Base-by-base conservation (phyloP, 1,139 yeast species). In the Zhuliangozyma parablackwelliae region DNA sequence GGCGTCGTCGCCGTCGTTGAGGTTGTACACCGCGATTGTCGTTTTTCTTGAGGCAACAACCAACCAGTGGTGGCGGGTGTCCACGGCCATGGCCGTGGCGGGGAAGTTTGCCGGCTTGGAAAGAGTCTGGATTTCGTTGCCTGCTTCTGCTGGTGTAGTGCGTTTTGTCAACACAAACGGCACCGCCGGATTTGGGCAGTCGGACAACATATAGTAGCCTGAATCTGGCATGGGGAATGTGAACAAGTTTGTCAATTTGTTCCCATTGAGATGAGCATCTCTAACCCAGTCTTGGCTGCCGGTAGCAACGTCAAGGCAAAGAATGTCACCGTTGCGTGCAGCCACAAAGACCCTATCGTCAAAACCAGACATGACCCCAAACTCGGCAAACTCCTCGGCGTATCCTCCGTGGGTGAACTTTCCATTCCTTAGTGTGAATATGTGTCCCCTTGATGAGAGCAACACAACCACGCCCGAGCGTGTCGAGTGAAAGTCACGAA, bases 31-130 rank as follows among this genome's bases (percentile, higher is more conserved):
- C 6, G 81, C 78, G 8, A 87, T 34, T 1, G 87, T 75, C 10
- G 88, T 86, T 50, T 73, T 78, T 40, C 95, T 65, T 2, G 94
- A 85, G 0, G 95, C 95, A 25, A 88, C 57, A 21, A 85, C 53
- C 6, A 85, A 50, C 57, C 69, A 63, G 20, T 60, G 51, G 29
- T 61, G 63, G 0, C 44, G 46, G 2, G 54, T 43, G 43, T 75
- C 77, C 33, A 70, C 61, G 12, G 61, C 67, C 37, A 81, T 56
- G 12, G 80, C 72, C 0, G 92, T 80, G 1, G 86, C 69, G 3
- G 79, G 75, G 50, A 84, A 82, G 28, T 69, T 66, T 1, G 65
- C 72, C 49, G 53, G 72, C 34, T 61, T 78, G 1, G 24, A 7
- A 23, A 23, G 24, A 23, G 10, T 7, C 24, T 23, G 24, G 24